These are phyloP conservation scores for Acidiella bohemica DNA, from an alignment of 495 filamentous ascomycete genomes.

Conservation along the genomic window DNA sequence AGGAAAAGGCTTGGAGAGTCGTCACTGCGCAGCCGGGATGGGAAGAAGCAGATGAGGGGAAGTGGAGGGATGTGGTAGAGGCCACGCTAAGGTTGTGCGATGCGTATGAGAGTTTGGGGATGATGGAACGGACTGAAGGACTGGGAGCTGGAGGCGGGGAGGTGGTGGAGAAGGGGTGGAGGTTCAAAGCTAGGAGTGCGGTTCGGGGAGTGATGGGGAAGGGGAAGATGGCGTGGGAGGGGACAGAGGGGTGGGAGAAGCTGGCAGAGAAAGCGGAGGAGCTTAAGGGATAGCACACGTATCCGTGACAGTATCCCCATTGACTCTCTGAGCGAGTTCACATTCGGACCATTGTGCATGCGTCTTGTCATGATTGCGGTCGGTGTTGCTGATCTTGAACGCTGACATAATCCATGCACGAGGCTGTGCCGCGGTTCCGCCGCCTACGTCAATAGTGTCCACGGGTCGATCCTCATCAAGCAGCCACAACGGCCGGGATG, in stretches of 20 bases:
- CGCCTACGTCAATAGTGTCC: no score
- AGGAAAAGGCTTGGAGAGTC: slow-evolving; percentile 82
- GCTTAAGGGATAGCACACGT: slow-evolving; percentile 41
- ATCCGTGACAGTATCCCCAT: no score
- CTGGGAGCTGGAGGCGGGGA: slow-evolving; percentile 31
- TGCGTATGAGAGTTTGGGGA: slow-evolving; percentile 52
- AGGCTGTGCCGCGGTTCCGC: no score
- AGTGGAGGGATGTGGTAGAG: slow-evolving; percentile 49
- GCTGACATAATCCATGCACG: no score
- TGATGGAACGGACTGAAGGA: slow-evolving; percentile 34
- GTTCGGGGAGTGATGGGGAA: slow-evolving; percentile 68
- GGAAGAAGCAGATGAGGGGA: slow-evolving; percentile 29
- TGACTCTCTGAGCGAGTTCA: no score
- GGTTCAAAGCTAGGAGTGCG: slow-evolving; percentile 73
- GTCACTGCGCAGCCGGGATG: slow-evolving; percentile 34
- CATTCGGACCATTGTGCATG: no score
- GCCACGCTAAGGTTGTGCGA: slow-evolving; percentile 52
- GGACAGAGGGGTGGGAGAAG: slow-evolving; percentile 50
- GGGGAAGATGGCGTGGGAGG: slow-evolving; percentile 75
- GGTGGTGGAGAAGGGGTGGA: slow-evolving; percentile 56
- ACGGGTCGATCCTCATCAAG: no score
- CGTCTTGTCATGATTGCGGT: no score
- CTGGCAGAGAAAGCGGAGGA: slow-evolving; percentile 48
- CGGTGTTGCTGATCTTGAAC: no score
- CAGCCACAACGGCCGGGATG: no score